These are phyloP conservation scores for Gloeophyllum trabeum DNA, from an alignment of 768 basidiomycete species.

Conservation along the genomic window DNA sequence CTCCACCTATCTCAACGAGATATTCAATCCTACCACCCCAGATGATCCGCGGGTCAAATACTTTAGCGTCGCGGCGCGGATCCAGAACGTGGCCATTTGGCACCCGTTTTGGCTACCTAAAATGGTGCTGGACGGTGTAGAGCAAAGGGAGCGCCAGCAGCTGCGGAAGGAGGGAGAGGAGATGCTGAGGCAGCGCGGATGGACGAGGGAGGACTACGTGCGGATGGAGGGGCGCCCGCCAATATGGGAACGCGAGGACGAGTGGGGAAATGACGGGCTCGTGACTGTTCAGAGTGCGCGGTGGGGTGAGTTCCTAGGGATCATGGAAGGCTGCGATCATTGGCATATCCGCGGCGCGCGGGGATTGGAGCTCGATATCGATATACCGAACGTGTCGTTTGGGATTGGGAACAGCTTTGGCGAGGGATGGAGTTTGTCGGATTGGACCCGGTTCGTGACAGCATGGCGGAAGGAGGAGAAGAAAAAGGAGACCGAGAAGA, in stretches of 20 bases:
- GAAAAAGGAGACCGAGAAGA: slow-evolving; percentile 21
- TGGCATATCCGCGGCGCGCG: slow-evolving; percentile 91
- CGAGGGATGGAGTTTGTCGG: slow-evolving; percentile 32
- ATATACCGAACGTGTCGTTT: slow-evolving; percentile 35
- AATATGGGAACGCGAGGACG: slow-evolving; percentile 34
- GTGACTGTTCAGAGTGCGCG: slow-evolving; percentile 87
- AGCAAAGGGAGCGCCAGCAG: slow-evolving; percentile 43
- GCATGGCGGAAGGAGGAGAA: slow-evolving; percentile 51
- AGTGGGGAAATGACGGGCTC: slow-evolving; percentile 86
- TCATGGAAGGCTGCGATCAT: slow-evolving; percentile 85
- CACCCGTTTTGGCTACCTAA: slow-evolving; percentile 98
- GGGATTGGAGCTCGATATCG: slow-evolving; percentile 60
- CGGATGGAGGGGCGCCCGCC: slow-evolving; percentile 21
- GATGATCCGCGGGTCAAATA: slow-evolving; percentile 79
- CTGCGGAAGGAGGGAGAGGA: slow-evolving; percentile 26
- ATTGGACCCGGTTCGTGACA: slow-evolving; percentile 53
- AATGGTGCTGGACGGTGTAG: slow-evolving; percentile 81
- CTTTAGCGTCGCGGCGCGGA: slow-evolving; percentile 82
- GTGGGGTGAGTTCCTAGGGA: slow-evolving; percentile 95
- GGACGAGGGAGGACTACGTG: slow-evolving; percentile 4
- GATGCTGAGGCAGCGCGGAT: background rate
- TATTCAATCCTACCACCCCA: slow-evolving; percentile 79
- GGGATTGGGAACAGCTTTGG: slow-evolving; percentile 26
- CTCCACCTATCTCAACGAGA: slow-evolving; percentile 62
- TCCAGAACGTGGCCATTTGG: slow-evolving; percentile 56